phyloP scores from a whole-genome alignment of 345 rosid species.

The Brassica nigra region DNA sequence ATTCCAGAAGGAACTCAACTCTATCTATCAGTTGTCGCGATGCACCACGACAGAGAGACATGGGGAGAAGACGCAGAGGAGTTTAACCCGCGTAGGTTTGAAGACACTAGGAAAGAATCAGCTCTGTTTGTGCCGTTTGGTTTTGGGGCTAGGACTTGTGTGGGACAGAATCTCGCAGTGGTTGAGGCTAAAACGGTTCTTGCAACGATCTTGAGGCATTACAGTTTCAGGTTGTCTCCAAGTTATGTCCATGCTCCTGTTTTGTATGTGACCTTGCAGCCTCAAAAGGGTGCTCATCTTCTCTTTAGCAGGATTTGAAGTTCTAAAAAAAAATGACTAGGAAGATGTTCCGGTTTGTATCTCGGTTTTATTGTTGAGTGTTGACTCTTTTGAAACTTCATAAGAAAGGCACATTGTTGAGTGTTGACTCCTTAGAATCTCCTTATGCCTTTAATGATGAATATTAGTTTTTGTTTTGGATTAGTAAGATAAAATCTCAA shows the following conservation, averaged over 20 bases:
- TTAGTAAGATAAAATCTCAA: no score
- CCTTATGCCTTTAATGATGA: neutral
- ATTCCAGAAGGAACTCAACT: slow-evolving; percentile 68
- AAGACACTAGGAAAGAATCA: slow-evolving; percentile 49
- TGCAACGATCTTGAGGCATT: slow-evolving; percentile 57
- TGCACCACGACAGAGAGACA: slow-evolving; percentile 60
- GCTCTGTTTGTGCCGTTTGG: slow-evolving; percentile 60
- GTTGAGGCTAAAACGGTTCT: slow-evolving; percentile 58
- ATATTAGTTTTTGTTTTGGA: no score
- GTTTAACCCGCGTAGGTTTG: slow-evolving; percentile 69
- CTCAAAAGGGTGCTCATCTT: slow-evolving; percentile 71
- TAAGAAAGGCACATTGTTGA: no score
- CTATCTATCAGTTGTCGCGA: slow-evolving; percentile 47
- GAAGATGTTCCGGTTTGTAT: neutral
- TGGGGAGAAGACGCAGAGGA: slow-evolving; percentile 76
- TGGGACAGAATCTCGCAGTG: slow-evolving; percentile 59
- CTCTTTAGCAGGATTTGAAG: slow-evolving; percentile 49
- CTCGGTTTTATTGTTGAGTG: neutral
- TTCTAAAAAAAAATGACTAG: neutral
- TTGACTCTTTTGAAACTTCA: no score
- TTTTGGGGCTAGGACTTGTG: slow-evolving; percentile 61
- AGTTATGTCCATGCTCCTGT: slow-evolving; percentile 77
- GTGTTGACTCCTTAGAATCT: neutral
- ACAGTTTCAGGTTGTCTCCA: slow-evolving; percentile 52
- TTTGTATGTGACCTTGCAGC: slow-evolving; percentile 53